Conservation (phyloP, 1,284 basidiomycete species). For the Bondarzewia mesenterica region DNA sequence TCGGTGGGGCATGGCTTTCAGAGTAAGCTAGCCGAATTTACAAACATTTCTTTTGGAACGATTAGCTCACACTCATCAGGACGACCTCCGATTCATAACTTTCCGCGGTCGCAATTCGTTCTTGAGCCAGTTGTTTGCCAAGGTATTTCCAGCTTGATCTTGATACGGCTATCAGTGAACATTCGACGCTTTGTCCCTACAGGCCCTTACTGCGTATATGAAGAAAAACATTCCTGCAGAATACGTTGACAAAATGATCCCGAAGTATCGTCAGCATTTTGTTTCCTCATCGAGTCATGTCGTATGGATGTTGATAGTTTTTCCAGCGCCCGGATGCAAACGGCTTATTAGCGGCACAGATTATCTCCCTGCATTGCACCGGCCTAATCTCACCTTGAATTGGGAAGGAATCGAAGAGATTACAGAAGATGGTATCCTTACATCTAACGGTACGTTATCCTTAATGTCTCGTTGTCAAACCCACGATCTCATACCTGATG, state of each 20-base stretch:
- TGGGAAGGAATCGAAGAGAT: constrained; percentile 30
- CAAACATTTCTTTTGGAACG: too few relatives aligned
- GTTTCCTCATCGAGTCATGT: too few relatives aligned
- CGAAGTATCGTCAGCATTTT: constrained; percentile 29
- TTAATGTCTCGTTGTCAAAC: neutral
- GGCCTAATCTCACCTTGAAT: constrained; percentile 32
- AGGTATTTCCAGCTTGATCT: neutral
- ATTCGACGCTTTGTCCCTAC: neutral
- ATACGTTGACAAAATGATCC: constrained; percentile 32
- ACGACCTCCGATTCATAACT: constrained; percentile 1
- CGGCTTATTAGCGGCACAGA: constrained; percentile 28
- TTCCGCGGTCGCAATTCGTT: constrained; percentile 7
- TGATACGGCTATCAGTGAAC: neutral
- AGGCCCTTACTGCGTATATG: constrained; percentile 27
- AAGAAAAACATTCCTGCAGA: constrained; percentile 26
- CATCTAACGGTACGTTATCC: constrained; percentile 24
- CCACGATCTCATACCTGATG: neutral
- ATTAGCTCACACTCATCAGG: neutral
- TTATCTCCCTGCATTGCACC: constrained; percentile 30
- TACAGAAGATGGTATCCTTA: constrained; percentile 28
- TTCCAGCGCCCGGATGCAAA: constrained; percentile 29
- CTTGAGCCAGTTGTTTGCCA: neutral
- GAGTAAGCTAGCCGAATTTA: constrained; percentile 19
- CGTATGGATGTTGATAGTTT: neutral
- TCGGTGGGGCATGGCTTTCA: constrained; percentile 24